These are phyloP conservation scores for Emericellopsis atlantica DNA, from an alignment of 2,329 filamentous ascomycete species.

Conservation along the genomic window DNA sequence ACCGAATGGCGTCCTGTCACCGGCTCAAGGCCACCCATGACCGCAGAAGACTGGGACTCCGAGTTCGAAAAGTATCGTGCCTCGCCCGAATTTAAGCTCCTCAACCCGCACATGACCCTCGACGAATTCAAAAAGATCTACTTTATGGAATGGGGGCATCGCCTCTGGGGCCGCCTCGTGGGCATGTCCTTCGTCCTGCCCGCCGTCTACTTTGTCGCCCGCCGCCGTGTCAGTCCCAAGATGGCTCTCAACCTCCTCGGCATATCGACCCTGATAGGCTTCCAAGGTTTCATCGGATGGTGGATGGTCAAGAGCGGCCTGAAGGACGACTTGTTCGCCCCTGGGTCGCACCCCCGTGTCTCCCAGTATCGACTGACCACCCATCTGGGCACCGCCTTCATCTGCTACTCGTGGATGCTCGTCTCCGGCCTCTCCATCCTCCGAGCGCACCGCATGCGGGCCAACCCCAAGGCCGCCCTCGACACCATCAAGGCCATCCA, in stretches of 20 bases:
- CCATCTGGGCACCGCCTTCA: constrained; percentile 81
- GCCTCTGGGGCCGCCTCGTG: constrained; percentile 86
- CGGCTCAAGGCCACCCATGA: constrained; percentile 75
- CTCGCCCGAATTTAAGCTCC: constrained; percentile 81
- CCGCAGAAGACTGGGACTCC: constrained; percentile 70
- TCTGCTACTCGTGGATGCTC: constrained; percentile 91
- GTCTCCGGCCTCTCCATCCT: constrained; percentile 77
- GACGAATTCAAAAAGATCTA: constrained; percentile 97
- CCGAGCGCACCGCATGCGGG: constrained; percentile 60
- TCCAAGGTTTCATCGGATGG: constrained; percentile 93
- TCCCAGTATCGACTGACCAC: constrained; percentile 87
- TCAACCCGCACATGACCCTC: constrained; percentile 89
- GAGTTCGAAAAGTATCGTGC: constrained; percentile 89
- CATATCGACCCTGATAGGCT: constrained; percentile 81
- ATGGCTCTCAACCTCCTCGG: constrained; percentile 71
- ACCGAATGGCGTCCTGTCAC: constrained; percentile 98
- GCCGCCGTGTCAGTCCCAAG: constrained; percentile 60
- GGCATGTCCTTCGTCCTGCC: constrained; percentile 83
- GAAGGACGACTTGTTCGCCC: constrained; percentile 88
- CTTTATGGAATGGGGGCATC: constrained; percentile 98
- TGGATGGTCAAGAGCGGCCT: constrained; percentile 99
- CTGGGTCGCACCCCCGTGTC: constrained; percentile 81
- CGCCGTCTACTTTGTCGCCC: constrained; percentile 75
- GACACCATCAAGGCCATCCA: constrained; percentile 49
- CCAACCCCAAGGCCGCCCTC: constrained; percentile 50